Evolutionary conservation across 1,284 basidiomycete genomes (phyloP).

Genomic region (Apiotrichum akiyoshidainum): DNA sequence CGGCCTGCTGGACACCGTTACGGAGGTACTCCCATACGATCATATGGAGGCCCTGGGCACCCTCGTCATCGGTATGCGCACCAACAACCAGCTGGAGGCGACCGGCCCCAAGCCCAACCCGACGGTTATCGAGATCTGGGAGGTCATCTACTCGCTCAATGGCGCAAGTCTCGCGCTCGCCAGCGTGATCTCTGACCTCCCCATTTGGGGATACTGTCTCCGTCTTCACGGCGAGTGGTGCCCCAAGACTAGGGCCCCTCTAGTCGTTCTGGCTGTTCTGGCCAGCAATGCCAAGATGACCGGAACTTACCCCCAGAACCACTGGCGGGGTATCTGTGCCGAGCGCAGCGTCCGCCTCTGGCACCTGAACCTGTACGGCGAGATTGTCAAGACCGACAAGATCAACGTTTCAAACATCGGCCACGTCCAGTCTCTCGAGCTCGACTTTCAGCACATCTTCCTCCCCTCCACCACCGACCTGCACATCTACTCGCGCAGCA

Average conservation of each 20-base stretch:
- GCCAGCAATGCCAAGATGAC: background rate
- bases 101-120: background rate
- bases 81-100: background rate
- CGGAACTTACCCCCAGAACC: background rate
- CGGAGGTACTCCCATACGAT: background rate
- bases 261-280: background rate
- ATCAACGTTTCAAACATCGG: background rate
- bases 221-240: background rate
- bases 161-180: background rate
- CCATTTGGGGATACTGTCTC: constrained; percentile 2
- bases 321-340: background rate
- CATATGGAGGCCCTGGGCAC: background rate
- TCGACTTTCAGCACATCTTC: constrained; percentile 42
- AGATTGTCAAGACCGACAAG: background rate
- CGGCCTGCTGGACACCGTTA: background rate
- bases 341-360: constrained; percentile 1
- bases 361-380: background rate
- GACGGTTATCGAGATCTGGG: background rate
- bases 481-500: constrained; percentile 30
- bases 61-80: background rate
- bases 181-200: background rate
- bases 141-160: background rate
- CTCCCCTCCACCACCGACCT: constrained; percentile 23
- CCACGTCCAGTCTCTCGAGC: constrained; percentile 36
- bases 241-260: no score